These are phyloP conservation scores for Claviceps purpurea DNA, from an alignment of 2,329 filamentous ascomycete genomes.

Conservation along the genomic window DNA sequence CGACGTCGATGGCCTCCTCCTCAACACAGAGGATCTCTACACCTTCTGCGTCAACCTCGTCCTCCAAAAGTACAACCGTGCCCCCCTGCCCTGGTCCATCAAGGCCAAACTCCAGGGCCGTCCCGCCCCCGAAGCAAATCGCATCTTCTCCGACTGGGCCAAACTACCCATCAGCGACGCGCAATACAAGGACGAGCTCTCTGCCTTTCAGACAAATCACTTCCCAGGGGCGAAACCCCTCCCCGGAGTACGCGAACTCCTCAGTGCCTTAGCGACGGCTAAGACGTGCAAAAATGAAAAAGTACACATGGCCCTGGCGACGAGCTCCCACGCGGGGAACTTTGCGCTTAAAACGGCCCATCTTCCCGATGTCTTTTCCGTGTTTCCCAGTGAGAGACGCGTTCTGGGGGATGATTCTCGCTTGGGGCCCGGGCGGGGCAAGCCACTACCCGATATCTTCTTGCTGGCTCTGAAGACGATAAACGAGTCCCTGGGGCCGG, in stretches of 20 bases:
- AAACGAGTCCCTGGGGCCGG: slow-evolving; percentile 56
- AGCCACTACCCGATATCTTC: slow-evolving; percentile 92
- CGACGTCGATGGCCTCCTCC: slow-evolving; percentile 95
- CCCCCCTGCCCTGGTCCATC: slow-evolving; percentile 77
- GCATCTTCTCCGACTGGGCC: slow-evolving; percentile 63
- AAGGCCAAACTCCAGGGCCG: slow-evolving; percentile 70
- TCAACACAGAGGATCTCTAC: slow-evolving; percentile 87
- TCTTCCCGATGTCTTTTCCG: slow-evolving; percentile 42
- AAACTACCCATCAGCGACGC: slow-evolving; percentile 62
- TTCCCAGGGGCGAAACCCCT: slow-evolving; percentile 68
- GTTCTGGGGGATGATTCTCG: slow-evolving; percentile 78
- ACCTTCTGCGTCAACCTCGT: slow-evolving; percentile 72
- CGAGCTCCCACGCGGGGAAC: slow-evolving; percentile 58
- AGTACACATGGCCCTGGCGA: slow-evolving; percentile 80
- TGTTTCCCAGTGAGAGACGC: slow-evolving; percentile 56
- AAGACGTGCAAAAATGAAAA: slow-evolving; percentile 15
- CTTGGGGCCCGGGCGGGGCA: slow-evolving; percentile 68
- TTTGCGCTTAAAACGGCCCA: slow-evolving; percentile 64
- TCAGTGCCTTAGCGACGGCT: slow-evolving; percentile 30
- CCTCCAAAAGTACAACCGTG: slow-evolving; percentile 59
- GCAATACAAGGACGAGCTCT: slow-evolving; percentile 49
- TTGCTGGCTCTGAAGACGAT: slow-evolving; percentile 72
- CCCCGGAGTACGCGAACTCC: slow-evolving; percentile 60
- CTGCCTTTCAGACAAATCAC: slow-evolving; percentile 50
- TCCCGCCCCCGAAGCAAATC: slow-evolving; percentile 38